Base-by-base conservation (phyloP, 768 basidiomycete genomes). In the Phanerochaete sordida region DNA sequence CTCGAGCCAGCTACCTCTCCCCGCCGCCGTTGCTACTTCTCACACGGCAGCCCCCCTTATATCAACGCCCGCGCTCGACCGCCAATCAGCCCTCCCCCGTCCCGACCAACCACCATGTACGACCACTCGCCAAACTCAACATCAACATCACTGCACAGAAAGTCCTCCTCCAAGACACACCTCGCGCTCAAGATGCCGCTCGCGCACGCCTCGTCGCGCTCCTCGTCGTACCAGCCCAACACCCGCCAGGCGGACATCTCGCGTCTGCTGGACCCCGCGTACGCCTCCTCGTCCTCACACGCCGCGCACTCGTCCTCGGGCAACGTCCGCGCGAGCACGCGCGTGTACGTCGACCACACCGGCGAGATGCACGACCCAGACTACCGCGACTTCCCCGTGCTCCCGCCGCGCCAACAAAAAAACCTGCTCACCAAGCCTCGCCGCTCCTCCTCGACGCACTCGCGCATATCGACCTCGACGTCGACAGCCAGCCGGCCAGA, bases 351-450 rank as follows among this genome's bases (percentile, higher is more conserved):
- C 62, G 86, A 87, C 76, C 75, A 74, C 68, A 75, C 80, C 60
- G 86, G 85, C 51, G 81, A 84, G 70, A 74, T 86, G 26, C 85
- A 87, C 66, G 86, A 87, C 70, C 86, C 86, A 24, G 86, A 87
- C 67, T 87, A 80, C 72, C 77, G 85, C 62, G 78, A 86, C 72
- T 87, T 87, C 61, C 86, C 85, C 28, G 67, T 77, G 35, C 66
- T 76, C 56, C 61, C 64, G 16, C 12, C 62, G n/a, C 50, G 63
- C n/a, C 64, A 52, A 56, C 35, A 57, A 6, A 31, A 39, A 31
- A 50, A 50, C 31, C 13, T 31, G 39, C 31, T 30, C 45, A 57
- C 13, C 31, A 57, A 48, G 56, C 54, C 37, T 47, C 60, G 56
- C 52, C 35, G 44, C n/a, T 52, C 33, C 24, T 35, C 47, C 26